Evolutionary conservation across 176 grass and related monocot species (phyloP), one percentile per base, ranked within the genome.

Genomic region (Dendrocalamus sinicus): DNA sequence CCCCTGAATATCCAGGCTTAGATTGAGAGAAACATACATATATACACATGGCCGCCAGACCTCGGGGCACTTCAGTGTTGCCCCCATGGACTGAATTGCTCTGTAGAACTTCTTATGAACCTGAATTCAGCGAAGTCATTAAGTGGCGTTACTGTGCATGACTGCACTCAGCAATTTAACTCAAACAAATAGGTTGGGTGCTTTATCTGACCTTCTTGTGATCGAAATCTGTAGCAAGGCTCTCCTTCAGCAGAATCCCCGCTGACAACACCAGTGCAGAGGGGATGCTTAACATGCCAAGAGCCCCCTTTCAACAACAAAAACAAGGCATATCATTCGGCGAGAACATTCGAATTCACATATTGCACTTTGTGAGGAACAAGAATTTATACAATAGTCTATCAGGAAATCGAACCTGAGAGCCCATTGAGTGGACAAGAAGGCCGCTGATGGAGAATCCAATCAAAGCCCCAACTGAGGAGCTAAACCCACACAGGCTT

Each of bases 31-130:
- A 45, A 87, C 20, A 61, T 86, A 94, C 72, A 98, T 92, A 67
- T 95, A 96, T 6, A 89, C 93, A 98, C 93, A 98, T 20, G 96
- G 93, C 23, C 90, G 80, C 93, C 93, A 95, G 35, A 98, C 91
- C 68, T 92, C 81, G 0, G 93, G 86, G 66, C 86, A 91, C 73
- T 82, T 93, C 3, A 98, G 28, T 84, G 96, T 91, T 47, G 58
- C 52, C 82, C 86, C 88, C 90, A 91, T 96, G 67, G 86, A 84
- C 69, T 85, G 80, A 54, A 89, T 81, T 20, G 78, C 91, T 91
- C 23, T 71, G 57, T 88, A 88, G 35, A 98, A 91, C 75, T 91
- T 98, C 67, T 84, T 85, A 64, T 86, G 84, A 66, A 98, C 83
- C 96, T 98, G 83, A 73, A 88, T 71, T 77, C 4, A 81, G 66